Percentiles rank a stretch among this genome's conserved stretches.
Conservation (phyloP, 345 rosid species). For the Combretum micranthum region DNA sequence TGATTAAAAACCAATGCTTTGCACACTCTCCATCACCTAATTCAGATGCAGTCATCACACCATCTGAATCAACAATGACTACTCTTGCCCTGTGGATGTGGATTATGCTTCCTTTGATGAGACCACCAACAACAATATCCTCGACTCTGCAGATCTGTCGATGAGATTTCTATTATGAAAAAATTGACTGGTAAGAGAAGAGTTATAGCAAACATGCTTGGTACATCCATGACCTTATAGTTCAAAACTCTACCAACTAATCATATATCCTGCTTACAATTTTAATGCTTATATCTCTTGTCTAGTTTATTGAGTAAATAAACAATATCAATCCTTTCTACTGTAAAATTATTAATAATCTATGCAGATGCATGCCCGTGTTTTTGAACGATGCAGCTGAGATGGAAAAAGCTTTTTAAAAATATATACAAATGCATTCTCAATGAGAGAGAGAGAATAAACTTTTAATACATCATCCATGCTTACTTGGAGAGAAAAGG, state of each 20-base stretch:
- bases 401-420: neutral
- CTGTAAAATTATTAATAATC: too few relatives aligned
- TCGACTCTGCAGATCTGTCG: slow-evolving; percentile 88
- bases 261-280: too few relatives aligned
- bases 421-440: neutral
- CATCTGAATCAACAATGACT: slow-evolving; percentile 56
- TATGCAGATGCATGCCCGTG: too few relatives aligned
- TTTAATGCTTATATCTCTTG: too few relatives aligned
- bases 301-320: too few relatives aligned
- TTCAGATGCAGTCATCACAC: slow-evolving; percentile 73
- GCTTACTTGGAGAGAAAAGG: slow-evolving; percentile 88
- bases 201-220: too few relatives aligned
- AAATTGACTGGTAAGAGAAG: neutral
- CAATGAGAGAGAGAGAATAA: too few relatives aligned
- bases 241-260: too few relatives aligned
- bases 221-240: too few relatives aligned
- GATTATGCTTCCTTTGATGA: slow-evolving; percentile 79
- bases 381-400: neutral
- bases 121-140: slow-evolving; percentile 85
- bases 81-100: slow-evolving; percentile 93
- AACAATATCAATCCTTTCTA: too few relatives aligned
- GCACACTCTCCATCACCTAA: slow-evolving; percentile 46
- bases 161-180: neutral
- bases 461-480: slow-evolving; percentile 3
- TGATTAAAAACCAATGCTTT: slow-evolving; percentile 4